These are phyloP conservation scores for Termitomyces sp. DNA, from an alignment of 768 basidiomycete genomes.

Conservation along the genomic window DNA sequence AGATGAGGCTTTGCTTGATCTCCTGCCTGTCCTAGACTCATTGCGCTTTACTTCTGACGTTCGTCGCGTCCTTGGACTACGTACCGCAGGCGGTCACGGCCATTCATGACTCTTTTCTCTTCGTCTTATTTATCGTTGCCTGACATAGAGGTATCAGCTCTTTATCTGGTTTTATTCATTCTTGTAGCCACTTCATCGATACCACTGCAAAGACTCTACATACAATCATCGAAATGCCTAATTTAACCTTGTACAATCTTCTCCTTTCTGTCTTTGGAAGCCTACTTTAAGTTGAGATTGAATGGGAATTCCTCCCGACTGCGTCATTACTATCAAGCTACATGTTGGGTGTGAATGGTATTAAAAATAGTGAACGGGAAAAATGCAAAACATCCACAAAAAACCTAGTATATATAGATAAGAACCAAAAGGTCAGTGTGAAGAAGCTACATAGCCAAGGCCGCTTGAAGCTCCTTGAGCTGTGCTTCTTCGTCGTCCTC, in stretches of 20 bases:
- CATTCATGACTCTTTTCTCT: conserved; percentile 21
- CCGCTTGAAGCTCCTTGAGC: conserved; percentile 84
- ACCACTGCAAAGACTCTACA: conserved; percentile 25
- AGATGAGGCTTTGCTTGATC: conserved; percentile 94
- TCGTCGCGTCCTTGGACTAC: conserved; percentile 78
- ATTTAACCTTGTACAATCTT: conserved; percentile 23
- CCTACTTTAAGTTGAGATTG: neutral
- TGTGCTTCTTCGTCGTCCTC: conserved; percentile 93
- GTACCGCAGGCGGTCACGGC: conserved; percentile 35
- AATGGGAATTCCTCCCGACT: conserved; percentile 1
- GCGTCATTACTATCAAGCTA: conserved; percentile 23
- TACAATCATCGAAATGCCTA: conserved; percentile 17
- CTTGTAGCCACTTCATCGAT: conserved; percentile 22
- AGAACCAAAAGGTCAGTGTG: conserved; percentile 10
- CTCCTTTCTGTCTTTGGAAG: neutral
- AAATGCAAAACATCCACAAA: conserved; percentile 14
- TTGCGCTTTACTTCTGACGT: conserved; percentile 96
- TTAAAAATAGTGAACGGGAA: conserved; percentile 16
- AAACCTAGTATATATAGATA: conserved; percentile 17
- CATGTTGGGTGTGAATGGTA: conserved; percentile 14
- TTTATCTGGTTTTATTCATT: conserved; percentile 21
- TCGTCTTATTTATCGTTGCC: conserved; percentile 5
- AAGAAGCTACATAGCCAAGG: conserved; percentile 65
- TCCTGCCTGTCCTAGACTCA: conserved; percentile 93
- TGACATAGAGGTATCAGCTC: conserved; percentile 21